Evolutionary conservation across 176 grass and related monocot species (phyloP).

Genomic region (Tillandsia leiboldiana): DNA sequence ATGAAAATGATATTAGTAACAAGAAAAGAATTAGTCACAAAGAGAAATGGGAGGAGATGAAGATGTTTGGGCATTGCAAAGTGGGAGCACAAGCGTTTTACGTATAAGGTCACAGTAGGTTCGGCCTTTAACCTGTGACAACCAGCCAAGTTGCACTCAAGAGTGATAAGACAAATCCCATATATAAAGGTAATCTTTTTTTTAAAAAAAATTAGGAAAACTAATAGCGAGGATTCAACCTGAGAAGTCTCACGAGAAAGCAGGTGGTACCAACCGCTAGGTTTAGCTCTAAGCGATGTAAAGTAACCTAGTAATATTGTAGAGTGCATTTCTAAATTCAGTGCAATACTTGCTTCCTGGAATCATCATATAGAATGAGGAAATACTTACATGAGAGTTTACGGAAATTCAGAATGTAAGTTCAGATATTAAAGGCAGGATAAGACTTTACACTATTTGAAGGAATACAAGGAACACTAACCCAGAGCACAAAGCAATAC

Average conservation of each 20-base stretch:
- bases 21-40: background rate
- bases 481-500: slow-evolving; percentile 75
- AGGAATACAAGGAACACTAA: slow-evolving; percentile 28
- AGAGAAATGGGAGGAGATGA: background rate
- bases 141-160: too few species aligned
- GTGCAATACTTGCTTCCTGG: background rate
- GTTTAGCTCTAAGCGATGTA: background rate
- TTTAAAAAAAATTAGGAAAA: too few species aligned
- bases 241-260: too few species aligned
- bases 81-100: too few species aligned
- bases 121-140: too few species aligned
- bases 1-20: slow-evolving; percentile 3
- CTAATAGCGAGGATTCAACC: too few species aligned
- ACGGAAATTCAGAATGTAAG: background rate
- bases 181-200: too few species aligned
- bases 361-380: background rate
- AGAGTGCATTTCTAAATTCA: background rate
- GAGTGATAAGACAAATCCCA: too few species aligned
- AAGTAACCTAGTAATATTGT: background rate
- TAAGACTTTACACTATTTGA: background rate
- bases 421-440: background rate
- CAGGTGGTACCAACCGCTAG: too few species aligned
- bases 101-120: too few species aligned
- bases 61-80: background rate
- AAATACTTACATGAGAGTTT: background rate